Evolutionary conservation across 805 yeast species (phyloP).

Genomic region (Saitoella complicata): DNA sequence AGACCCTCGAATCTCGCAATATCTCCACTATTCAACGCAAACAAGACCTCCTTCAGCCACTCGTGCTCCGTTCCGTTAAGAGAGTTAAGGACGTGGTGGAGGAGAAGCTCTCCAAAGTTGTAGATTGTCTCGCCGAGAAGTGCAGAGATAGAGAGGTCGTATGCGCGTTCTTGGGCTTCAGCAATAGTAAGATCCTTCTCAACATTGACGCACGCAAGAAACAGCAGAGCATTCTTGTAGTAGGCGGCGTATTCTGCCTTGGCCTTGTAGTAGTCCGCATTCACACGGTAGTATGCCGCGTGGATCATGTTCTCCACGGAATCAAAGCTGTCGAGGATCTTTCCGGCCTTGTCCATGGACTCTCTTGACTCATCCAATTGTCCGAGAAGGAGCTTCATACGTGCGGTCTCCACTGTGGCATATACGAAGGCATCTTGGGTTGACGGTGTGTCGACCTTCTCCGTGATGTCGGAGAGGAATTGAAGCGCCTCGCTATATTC

Average conservation of each 20-base stretch:
- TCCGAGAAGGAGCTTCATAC: constrained; percentile 43
- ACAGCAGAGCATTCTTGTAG: constrained; percentile 68
- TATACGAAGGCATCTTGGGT: constrained; percentile 39
- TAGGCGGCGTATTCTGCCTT: constrained; percentile 65
- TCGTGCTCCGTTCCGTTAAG: constrained; percentile 34
- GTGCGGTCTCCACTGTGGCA: constrained; percentile 58
- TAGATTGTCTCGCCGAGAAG: constrained; percentile 80
- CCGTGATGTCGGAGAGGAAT: constrained; percentile 30
- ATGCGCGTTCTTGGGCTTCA: constrained; percentile 38
- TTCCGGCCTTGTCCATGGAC: constrained; percentile 44
- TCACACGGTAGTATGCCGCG: constrained; percentile 70
- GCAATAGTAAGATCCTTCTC: constrained; percentile 25
- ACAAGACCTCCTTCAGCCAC: constrained; percentile 61
- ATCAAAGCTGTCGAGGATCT: constrained; percentile 36
- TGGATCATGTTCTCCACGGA: constrained; percentile 47
- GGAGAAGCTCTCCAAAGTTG: constrained; percentile 86
- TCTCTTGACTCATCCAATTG: constrained; percentile 46
- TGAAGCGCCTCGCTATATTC: constrained; percentile 30
- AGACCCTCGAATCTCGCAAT: constrained; percentile 44
- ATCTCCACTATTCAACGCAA: constrained; percentile 64
- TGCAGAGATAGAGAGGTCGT: constrained; percentile 73
- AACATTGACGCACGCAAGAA: constrained; percentile 48
- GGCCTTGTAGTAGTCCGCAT: constrained; percentile 56
- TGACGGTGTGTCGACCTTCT: constrained; percentile 29
- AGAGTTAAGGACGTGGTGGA: constrained; percentile 62